Base-by-base conservation (phyloP, 2,329 filamentous ascomycete genomes). In the Pseudogymnoascus sp. region DNA sequence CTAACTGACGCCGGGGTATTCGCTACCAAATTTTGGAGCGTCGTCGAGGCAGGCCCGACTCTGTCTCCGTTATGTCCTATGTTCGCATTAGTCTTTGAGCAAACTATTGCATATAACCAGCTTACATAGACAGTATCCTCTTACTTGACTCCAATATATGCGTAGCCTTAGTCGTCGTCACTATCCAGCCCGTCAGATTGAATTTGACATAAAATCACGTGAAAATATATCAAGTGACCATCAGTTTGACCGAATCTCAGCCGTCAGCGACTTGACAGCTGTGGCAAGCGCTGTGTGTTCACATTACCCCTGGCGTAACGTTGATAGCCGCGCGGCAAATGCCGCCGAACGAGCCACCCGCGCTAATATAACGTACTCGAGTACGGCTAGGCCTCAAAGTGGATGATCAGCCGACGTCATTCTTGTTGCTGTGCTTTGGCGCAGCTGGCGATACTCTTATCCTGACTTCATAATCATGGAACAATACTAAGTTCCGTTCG, bases 371-470 rank as follows among this genome's bases (percentile, higher is more conserved):
- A 56, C 29, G 50, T 56, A 56, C 50, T 56, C 29, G 29, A 33
- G 50, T 33, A 56, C 50, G 11, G 6, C 29, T 56, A 35, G 50
- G 50, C n/a, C 29, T 33, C 17, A 56, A 56, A 33, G 50, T 33
- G 50, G 50, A 56, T 56, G 50, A 56, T 35, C 50, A 56, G 50
- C 29, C 50, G 50, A 56, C 50, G 50, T 56, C 50, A 56, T 56
- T 31, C 17, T 13, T 33, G 17, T 35, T 33, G 35, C 19, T 19
- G 17, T 56, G 35, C 50, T 56, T 56, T 15, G 50, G 17, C 50
- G 35, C 50, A 56, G 50, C 15, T 56, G 50, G n/a, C 50, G 17
- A 56, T 56, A 56, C 50, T 56, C 50, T 21, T 35, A 56, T 56
- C 17, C 19, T 35, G 50, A 56, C 29, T 53, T 53, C 17, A 7